A percentile compares a stretch with the other conserved stretches of the same genome.
phyloP scores from a whole-genome alignment of 148 eudicot species.

The Vaccinium vitisidaea region DNA sequence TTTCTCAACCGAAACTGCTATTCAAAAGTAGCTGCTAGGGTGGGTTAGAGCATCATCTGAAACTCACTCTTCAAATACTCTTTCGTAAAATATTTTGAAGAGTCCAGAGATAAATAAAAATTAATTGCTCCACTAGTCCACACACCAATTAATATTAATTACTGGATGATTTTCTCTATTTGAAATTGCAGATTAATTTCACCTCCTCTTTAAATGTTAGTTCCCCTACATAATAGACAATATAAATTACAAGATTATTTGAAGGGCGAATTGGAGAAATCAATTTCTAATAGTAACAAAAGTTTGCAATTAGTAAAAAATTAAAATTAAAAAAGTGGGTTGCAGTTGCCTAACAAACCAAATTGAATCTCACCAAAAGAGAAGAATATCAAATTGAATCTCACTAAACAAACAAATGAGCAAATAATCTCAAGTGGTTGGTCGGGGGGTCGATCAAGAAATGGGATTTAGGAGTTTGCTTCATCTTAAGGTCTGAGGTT shows the following conservation, averaged over 20 bases:
- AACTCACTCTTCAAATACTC: neutral
- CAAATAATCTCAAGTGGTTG: no score
- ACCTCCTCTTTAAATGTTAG: neutral
- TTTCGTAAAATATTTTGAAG: neutral
- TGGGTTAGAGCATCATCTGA: no score
- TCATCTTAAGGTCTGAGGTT: no score
- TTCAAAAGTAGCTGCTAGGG: no score
- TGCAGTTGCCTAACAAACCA: neutral
- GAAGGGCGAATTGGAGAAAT: neutral
- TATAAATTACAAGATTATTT: neutral
- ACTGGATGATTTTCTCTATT: neutral
- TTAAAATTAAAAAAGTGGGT: neutral
- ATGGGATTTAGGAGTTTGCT: no score
- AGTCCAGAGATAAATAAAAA: neutral
- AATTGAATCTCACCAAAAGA: neutral
- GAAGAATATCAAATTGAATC: neutral
- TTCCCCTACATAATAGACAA: neutral
- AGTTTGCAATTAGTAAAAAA: neutral
- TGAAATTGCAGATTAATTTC: neutral
- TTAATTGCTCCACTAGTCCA: neutral
- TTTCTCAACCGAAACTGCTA: no score
- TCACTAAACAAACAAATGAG: neutral
- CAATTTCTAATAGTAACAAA: neutral
- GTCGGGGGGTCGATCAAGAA: no score
- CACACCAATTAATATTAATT: neutral